Conservation (phyloP, 2,329 filamentous ascomycete genomes). For the Cordyceps farinosa region DNA sequence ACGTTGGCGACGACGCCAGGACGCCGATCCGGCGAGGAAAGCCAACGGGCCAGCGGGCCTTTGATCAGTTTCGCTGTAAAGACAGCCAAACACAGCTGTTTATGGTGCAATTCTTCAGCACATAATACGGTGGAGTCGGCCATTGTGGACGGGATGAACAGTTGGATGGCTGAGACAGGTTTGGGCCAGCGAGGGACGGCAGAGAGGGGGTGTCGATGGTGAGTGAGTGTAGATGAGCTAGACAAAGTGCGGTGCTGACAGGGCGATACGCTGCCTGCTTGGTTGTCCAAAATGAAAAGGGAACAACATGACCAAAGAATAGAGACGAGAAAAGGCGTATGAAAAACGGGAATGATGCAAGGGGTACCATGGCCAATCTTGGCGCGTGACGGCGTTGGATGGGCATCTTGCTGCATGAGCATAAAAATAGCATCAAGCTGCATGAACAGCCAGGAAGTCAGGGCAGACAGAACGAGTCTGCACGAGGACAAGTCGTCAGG, state of each 20-base stretch:
- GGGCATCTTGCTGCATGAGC: neutral
- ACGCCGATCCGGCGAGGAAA: neutral
- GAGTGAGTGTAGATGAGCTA: neutral
- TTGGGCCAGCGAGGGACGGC: neutral
- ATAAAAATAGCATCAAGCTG: neutral
- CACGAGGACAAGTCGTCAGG: constrained; percentile 5
- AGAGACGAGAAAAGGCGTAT: neutral
- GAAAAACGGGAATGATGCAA: neutral
- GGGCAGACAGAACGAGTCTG: neutral
- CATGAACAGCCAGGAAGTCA: neutral
- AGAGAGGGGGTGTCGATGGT: neutral
- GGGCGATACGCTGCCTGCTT: too few relatives aligned
- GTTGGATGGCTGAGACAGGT: neutral
- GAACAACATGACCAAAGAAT: neutral
- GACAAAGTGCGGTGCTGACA: neutral
- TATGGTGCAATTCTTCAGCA: neutral
- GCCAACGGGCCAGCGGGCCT: neutral
- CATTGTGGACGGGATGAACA: neutral
- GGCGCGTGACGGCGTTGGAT: neutral
- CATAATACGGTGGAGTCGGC: neutral
- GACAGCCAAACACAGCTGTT: too few relatives aligned
- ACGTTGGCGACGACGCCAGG: neutral
- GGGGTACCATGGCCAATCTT: neutral
- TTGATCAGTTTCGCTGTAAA: too few relatives aligned
- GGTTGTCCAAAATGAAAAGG: neutral